Percentiles rank a stretch among this genome's conserved stretches.
Conservation (phyloP, 2,329 filamentous ascomycete genomes). For the Fragosphaeria purpurea region DNA sequence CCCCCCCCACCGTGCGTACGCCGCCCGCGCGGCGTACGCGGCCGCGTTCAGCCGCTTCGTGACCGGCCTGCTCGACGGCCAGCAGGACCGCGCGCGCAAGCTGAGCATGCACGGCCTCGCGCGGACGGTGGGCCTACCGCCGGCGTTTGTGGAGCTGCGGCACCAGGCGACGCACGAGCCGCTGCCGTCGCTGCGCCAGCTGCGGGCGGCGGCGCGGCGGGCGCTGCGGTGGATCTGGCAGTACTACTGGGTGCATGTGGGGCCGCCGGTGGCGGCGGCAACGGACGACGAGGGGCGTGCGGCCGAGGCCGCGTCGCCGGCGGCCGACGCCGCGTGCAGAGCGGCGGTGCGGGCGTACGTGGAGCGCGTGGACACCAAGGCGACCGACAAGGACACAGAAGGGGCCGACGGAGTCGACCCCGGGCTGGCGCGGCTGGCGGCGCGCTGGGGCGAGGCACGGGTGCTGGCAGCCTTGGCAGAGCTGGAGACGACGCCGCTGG, state of each 20-base stretch:
- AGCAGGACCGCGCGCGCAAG: constrained; percentile 57
- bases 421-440: neutral
- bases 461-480: constrained; percentile 5
- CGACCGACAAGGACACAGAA: neutral
- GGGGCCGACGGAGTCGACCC: neutral
- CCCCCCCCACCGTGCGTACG: constrained; percentile 13
- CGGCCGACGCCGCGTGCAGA: neutral
- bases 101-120: constrained; percentile 65
- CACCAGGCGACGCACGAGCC: constrained; percentile 89
- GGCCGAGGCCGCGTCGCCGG: neutral
- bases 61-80: constrained; percentile 67
- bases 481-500: neutral
- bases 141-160: constrained; percentile 77
- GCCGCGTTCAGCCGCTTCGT: constrained; percentile 64
- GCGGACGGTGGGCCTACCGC: constrained; percentile 57
- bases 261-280: neutral
- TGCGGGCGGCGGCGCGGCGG: constrained; percentile 58
- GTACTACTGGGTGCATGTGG: constrained; percentile 65
- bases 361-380: neutral
- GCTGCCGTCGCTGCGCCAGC: constrained; percentile 62
- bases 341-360: neutral
- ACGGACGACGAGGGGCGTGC: constrained; percentile 1
- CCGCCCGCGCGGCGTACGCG: constrained; percentile 44
- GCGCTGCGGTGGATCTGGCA: constrained; percentile 80
- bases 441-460: constrained; percentile 11